phyloP scores from a whole-genome alignment of 2,329 filamentous ascomycete genomes.

The Fusarium nelsonii region DNA sequence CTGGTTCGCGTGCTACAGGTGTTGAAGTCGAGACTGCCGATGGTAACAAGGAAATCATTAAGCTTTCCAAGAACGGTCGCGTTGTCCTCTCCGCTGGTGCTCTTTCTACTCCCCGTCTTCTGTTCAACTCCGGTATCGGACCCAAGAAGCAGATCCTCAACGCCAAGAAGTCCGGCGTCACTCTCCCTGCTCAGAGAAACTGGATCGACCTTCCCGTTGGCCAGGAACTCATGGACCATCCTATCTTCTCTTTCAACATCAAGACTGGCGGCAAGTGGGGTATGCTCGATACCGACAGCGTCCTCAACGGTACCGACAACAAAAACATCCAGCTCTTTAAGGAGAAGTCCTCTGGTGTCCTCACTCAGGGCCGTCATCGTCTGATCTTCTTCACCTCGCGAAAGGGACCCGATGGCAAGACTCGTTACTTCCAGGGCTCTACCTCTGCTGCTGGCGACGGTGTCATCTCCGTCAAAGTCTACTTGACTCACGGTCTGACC shows the following conservation, averaged over 20 bases:
- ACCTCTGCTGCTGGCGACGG: slow-evolving; percentile 71
- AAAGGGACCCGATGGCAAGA: slow-evolving; percentile 67
- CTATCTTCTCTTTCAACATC: slow-evolving; percentile 53
- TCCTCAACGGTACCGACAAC: slow-evolving; percentile 59
- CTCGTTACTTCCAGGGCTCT: slow-evolving; percentile 75
- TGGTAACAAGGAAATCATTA: slow-evolving; percentile 67
- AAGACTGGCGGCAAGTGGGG: slow-evolving; percentile 38
- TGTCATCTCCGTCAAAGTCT: slow-evolving; percentile 66
- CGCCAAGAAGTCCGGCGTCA: slow-evolving; percentile 62
- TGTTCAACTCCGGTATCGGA: slow-evolving; percentile 71
- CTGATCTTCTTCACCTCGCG: slow-evolving; percentile 69
- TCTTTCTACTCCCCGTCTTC: slow-evolving; percentile 75
- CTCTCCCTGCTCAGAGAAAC: slow-evolving; percentile 61
- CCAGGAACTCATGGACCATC: slow-evolving; percentile 67
- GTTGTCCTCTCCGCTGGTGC: slow-evolving; percentile 76
- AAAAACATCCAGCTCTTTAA: slow-evolving; percentile 74
- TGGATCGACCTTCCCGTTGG: slow-evolving; percentile 71
- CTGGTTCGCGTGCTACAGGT: slow-evolving; percentile 70
- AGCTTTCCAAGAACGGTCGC: slow-evolving; percentile 69
- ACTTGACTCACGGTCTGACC: slow-evolving; percentile 72
- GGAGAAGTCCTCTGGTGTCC: slow-evolving; percentile 66
- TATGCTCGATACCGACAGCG: slow-evolving; percentile 57
- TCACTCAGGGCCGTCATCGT: slow-evolving; percentile 73
- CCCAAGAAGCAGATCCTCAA: slow-evolving; percentile 69
- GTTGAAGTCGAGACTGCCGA: slow-evolving; percentile 68